Evolutionary conservation across 495 filamentous ascomycete genomes (phyloP), one percentile per base, ranked within the genome.

Genomic region (Penicillium bovifimosum): DNA sequence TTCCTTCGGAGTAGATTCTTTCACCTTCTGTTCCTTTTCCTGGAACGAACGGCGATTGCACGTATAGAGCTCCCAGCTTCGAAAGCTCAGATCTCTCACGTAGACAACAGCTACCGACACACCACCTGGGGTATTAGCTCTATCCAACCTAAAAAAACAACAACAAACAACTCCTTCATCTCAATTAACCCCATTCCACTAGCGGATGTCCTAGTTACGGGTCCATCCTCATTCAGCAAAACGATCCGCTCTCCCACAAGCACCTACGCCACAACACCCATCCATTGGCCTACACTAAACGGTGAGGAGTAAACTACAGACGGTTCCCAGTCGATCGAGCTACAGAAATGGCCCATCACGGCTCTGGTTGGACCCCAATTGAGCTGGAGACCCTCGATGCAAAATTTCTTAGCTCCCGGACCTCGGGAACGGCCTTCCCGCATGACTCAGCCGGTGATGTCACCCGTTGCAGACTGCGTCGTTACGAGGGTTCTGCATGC

Each of bases 371-470:
- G 34, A 3, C 41, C 42, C 47, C 32, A 40, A 20, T 26, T 31
- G 49, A 62, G 47, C 55, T 57, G 31, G 39, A 59, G 9, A 26
- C 41, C 53, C 55, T 56, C 55, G 39, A 48, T 45, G 55, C 35
- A 64, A 56, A 62, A 59, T 52, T n/a, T 59, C 53, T 55, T 63
- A 65, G 59, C 53, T 55, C 56, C 56, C 49, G 48, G 54, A 47
- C 54, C 51, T 64, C 62, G 62, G 62, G 58, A 53, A 64, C 44
- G 52, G 55, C 53, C 24, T 32, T 59, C 47, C 62, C 59, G 62
- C 55, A 50, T 65, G 62, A 65, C 44, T 63, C 62, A 65, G 43
- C 59, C 36, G 18, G 36, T 60, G 53, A 64, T 50, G 56, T 59
- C 55, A 58, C 40, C 20, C n/a, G n/a, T 14, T 2, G 3, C 20